Base-by-base conservation (phyloP, 208 protist species). In the Trypanosomatidae sp. region DNA sequence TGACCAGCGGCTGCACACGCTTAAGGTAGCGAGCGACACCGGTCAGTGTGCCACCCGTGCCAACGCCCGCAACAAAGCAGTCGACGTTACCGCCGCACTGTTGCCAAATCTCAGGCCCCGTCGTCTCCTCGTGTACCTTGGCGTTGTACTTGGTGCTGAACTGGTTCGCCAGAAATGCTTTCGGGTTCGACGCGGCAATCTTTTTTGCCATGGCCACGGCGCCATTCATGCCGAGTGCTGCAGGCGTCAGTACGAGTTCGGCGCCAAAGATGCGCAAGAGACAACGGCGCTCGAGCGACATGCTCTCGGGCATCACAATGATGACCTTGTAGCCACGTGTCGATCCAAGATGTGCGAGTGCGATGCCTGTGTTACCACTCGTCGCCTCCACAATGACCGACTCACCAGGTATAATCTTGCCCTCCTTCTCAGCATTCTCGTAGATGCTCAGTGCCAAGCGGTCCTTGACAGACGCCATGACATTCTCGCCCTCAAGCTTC, bases 261-360 rank as follows among this genome's bases (percentile, higher is more conserved):
- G 82, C 84, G 7, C 88, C 88, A 40, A 93, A 87, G 48, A 89
- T 74, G 43, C 65, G 64, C 43, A 94, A 65, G 26, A 91, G 56
- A 39, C 74, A 83, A 21, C 86, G 64, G 22, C 86, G 69, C 61
- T 95, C 83, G 2, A 81, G 66, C 32, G 77, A 89, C 88, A 95
- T 93, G 47, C 75, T 85, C 54, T 92, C 84, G 5, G 84, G 88
- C 88, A 95, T 95, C 11, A 69, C 79, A 40, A 95, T 79, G 52
- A 92, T 90, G 15, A 89, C 76, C 47, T 82, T 69, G 59, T 95
- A 95, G 21, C 88, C 88, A 19, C 62, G 66, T 28, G 71, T 48
- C 5, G 76, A 77, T 21, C 77, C 88, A 48, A 93, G 60, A 45
- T 86, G 72, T 13, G 88, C 80, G 19, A 95, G 61, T 3, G 66